Base-by-base conservation (phyloP, 208 protist species). In the Wallacemonas rigidus region DNA sequence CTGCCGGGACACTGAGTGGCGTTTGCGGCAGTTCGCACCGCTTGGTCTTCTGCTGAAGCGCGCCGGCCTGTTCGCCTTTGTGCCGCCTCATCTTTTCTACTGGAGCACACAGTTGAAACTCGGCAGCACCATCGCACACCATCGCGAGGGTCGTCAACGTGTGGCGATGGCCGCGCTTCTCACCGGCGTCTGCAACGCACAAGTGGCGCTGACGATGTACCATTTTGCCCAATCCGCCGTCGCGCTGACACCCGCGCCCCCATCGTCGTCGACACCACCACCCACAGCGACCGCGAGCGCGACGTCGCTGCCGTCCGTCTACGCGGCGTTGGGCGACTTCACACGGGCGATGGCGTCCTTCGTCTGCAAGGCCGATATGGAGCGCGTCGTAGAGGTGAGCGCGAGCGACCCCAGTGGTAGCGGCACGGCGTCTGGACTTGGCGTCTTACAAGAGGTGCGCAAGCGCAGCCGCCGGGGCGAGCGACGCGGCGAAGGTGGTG, bases 51-150 rank as follows among this genome's bases (percentile, higher is more conserved):
- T 95, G n/a, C 77, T 92, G 50, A 67, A 67, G 65, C 63, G 69
- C 55, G 47, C 83, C 11, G 60, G 77, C 8, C 39, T 92, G 9
- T 44, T 70, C 1, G 53, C 75, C 15, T 78, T 92, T 14, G 68
- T 90, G 68, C 67, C 64, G 38, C 67, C 83, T n/a, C 87, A 93
- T 38, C 61, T 91, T 11, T 95, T 90, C 70, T 69, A 79, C 47
- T 75, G 90, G 15, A 75, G 70, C 17, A 79, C 75, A 63, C 80
- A 93, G 71, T 71, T 92, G 41, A 71, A 77, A 3, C 82, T 92
- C 45, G 90, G 90, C 12, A 77, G 81, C 40, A 74, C 77, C 3
- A 71, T 68, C 0, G 75, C 79, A 6, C 80, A 89, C 36, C 80
- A 91, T 38, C 63, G 55, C 1, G 87, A 93, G 38, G 79, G 74